Evolutionary conservation across 2,329 filamentous ascomycete species (phyloP).

Genomic region (Phialocephala subalpina): DNA sequence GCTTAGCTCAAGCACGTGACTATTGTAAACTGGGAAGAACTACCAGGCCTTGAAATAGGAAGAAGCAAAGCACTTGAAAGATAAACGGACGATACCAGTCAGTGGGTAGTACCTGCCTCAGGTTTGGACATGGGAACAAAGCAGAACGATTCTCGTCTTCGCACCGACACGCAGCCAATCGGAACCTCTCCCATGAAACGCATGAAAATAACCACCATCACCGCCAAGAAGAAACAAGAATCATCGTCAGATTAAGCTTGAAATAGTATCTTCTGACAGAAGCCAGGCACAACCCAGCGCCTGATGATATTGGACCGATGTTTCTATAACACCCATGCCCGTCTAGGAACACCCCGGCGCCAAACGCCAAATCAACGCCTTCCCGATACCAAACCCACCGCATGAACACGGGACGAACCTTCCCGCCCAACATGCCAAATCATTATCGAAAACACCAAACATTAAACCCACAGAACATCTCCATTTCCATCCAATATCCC

Average conservation of each 20-base stretch:
- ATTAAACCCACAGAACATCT: background rate
- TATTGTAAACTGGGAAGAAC: too few relatives aligned
- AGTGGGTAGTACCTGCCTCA: too few relatives aligned
- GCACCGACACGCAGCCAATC: background rate
- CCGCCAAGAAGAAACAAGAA: background rate
- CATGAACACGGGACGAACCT: slow-evolving; percentile 17
- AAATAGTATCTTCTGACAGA: background rate
- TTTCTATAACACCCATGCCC: background rate
- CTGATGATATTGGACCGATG: background rate
- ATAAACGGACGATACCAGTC: too few relatives aligned
- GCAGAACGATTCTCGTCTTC: too few relatives aligned
- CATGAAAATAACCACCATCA: background rate
- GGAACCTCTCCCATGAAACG: background rate
- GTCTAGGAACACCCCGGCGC: background rate
- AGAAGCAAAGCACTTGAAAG: too few relatives aligned
- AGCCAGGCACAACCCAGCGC: background rate
- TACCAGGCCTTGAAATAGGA: too few relatives aligned
- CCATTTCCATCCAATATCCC: background rate
- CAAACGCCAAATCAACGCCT: slow-evolving; percentile 3
- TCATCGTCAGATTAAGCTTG: background rate
- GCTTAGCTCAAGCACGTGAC: too few relatives aligned
- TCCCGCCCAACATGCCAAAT: background rate
- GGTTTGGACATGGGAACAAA: too few relatives aligned
- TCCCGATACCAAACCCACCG: background rate
- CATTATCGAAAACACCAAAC: background rate